Evolutionary conservation across 2,329 filamentous ascomycete species (phyloP), one percentile per base, ranked within the genome.

Genomic region (Fusarium gaditjirri): DNA sequence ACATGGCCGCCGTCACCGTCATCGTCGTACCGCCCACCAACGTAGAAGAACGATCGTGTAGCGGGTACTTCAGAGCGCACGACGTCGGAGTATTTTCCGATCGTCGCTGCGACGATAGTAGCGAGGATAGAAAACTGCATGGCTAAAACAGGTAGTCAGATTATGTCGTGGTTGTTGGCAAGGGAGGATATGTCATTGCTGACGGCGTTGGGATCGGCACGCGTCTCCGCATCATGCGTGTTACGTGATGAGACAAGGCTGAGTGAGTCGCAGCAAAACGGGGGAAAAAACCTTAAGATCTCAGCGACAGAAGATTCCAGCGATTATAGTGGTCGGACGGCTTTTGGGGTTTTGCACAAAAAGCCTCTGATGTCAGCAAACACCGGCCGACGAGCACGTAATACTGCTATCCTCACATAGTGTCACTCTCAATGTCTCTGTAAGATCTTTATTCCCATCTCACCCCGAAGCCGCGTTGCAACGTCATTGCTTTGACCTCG

Each of bases 1-100:
- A 76, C 46, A 55, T 74, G 74, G 2, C 72, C 70, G 1, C 68
- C 72, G 2, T 71, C 38, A 10, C 62, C 74, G 42, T 76, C 70
- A 31, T 74, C 54, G 14, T 72, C 74, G n/a, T 76, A 76, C 7
- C 31, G 50, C 1, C 74, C 74, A 2, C 74, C 72, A 3, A 61
- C 46, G 39, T 75, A 75, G 35, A 76, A 76, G 29, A 56, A 76
- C 5, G 72, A 65, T 8, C 74, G 72, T 23, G 68, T 44, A 52
- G 73, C 59, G 7, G 74, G 59, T 11, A 61, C 25, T 55, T 76
- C 74, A 17, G 50, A 16, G 9, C 29, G 10, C 36, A 55, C 57
- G 16, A n/a, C 61, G 21, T 46, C 49, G 46, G 61, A 49, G 43
- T 47, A 60, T 55, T 50, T 52, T 29, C 44, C 59, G 54, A 73